phyloP scores from a whole-genome alignment of 371 early-diverging fungal genomes.

The Mucor plumbeus region DNA sequence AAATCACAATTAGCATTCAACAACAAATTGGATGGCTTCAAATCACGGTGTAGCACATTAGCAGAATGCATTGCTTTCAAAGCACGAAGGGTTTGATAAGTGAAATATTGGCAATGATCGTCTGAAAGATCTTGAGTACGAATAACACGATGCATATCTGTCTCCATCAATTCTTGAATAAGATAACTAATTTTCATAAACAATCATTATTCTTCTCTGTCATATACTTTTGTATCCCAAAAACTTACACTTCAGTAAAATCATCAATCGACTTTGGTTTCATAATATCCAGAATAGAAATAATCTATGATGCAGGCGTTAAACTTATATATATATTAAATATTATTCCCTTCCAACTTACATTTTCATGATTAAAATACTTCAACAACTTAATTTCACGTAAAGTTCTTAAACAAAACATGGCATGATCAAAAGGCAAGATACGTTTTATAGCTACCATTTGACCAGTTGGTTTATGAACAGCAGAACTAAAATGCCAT shows the following conservation, averaged over 20 bases:
- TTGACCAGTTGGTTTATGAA: constrained; percentile 84
- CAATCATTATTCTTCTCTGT: not conserved
- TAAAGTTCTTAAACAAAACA: constrained; percentile 85
- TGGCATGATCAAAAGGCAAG: constrained; percentile 86
- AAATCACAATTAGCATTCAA: constrained; percentile 98
- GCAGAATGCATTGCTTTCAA: constrained; percentile 98
- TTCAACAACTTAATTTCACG: constrained; percentile 90
- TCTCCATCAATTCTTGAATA: constrained; percentile 95
- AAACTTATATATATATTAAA: not conserved
- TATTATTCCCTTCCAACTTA: constrained; percentile 28
- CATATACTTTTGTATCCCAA: not conserved
- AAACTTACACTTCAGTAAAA: constrained; percentile 85
- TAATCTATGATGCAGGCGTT: constrained; percentile 66
- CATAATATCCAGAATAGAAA: constrained; percentile 89
- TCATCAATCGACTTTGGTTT: constrained; percentile 73
- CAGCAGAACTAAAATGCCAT: constrained; percentile 68
- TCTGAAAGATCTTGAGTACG: constrained; percentile 97
- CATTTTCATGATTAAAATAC: constrained; percentile 88
- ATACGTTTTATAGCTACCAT: constrained; percentile 95
- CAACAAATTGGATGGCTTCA: constrained; percentile 96
- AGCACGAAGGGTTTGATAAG: constrained; percentile 96
- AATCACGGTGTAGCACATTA: constrained; percentile 96
- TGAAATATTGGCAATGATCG: constrained; percentile 97
- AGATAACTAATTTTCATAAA: constrained; percentile 48
- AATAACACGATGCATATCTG: constrained; percentile 98